Evolutionary conservation across 352 stramenopile genomes (phyloP), one percentile per base, ranked within the genome.

Genomic region (Phytophthora lateralis): DNA sequence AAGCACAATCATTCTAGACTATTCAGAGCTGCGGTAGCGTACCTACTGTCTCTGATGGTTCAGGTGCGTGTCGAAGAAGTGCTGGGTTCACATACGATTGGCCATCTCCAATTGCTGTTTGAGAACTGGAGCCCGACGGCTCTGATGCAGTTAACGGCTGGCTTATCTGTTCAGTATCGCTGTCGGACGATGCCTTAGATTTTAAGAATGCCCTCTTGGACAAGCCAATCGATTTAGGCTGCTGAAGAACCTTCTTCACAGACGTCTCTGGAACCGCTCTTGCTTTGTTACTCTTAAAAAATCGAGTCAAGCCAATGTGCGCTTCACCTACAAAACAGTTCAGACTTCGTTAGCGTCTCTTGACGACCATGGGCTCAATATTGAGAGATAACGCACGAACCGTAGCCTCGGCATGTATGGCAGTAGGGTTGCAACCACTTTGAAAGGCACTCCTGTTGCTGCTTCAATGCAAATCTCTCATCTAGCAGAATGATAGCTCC

Each of bases 401-500:
- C 87, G 27, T 96, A 96, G 43, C 60, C 85, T 65, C 57, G 71
- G 27, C 76, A 85, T 1, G 72, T 78, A 34, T 78, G 75, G 53
- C 78, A 93, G 53, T 90, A 93, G 5, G 86, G 83, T 34, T 96
- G 86, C 10, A 99, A 73, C 97, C 97, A 99, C 63, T 98, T 98
- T 43, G 93, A 98, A 6, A 99, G 57, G 20, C 91, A 96, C 17
- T 97, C 81, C 46, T 93, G 81, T 55, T 98, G 97, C 47, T 93
- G 83, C 38, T 85, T 73, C 18, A 96, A 76, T 0, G 76, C 83
- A 86, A 99, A 99, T 2, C 98, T 90, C 66, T 98, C 94, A 69
- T 99, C 98, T 24, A 97, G 80, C 21, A 99, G 71, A 38, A 99
- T 87, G 29, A 99, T 98, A 18, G 95, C 91, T 29, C 98, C 98